phyloP scores from a whole-genome alignment of 129 eudicot species.

The Erigeron canadensis region DNA sequence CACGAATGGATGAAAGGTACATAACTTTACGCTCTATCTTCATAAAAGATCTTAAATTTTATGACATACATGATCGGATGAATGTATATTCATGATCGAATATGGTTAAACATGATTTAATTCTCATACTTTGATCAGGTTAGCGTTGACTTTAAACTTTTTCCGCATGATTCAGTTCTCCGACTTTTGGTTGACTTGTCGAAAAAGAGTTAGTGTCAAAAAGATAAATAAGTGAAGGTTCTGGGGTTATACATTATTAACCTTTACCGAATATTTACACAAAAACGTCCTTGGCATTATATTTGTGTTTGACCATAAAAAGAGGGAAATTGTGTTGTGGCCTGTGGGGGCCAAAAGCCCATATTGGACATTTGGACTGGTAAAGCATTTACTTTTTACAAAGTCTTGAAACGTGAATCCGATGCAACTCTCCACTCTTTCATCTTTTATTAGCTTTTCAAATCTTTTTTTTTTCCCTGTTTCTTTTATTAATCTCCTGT shows the following conservation, averaged over 20 bases:
- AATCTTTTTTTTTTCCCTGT: constrained; percentile 4
- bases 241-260: too few species aligned
- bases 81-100: background rate
- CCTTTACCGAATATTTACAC: too few species aligned
- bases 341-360: constrained; percentile 3
- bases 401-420: constrained; percentile 32
- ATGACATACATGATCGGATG: background rate
- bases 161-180: too few species aligned
- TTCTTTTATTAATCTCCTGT: constrained; percentile 5
- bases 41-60: background rate
- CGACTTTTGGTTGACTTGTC: too few species aligned
- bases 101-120: background rate
- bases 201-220: too few species aligned
- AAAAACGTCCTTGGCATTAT: background rate
- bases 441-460: constrained; percentile 14
- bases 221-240: too few species aligned
- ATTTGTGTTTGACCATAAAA: constrained; percentile 11
- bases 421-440: constrained; percentile 32
- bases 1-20: background rate
- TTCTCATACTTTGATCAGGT: too few species aligned
- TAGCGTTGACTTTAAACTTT: too few species aligned
- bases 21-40: background rate
- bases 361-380: constrained; percentile 23
- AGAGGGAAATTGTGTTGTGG: background rate
- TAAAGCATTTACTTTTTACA: constrained; percentile 30